Evolutionary conservation across 2,329 filamentous ascomycete genomes (phyloP), one percentile per base, ranked within the genome.

Genomic region (Neopestalotiopsis clavispora): DNA sequence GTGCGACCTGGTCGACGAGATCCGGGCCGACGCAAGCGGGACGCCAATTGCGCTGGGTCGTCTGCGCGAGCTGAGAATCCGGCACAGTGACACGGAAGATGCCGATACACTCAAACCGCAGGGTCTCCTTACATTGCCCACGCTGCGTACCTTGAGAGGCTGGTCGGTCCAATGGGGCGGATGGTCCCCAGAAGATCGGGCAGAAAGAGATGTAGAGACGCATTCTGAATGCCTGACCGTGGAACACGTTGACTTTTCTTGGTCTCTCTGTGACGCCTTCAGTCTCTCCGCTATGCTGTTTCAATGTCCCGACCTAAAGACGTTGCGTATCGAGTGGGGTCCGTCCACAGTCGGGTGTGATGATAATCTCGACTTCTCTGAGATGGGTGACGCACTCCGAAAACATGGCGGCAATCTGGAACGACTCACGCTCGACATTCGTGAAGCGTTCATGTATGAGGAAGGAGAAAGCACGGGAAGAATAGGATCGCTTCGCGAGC

Each of bases 401-500:
- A 28, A 59, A 28, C 30, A 28, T 28, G 57, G 57, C 30, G 12
- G 57, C 30, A 59, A 30, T 9, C 57, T 59, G 17, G 57, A 59
- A 34, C 14, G 23, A 23, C 20, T 59, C 6, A 34, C 7, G 23
- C 20, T 59, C 23, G 57, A 59, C 20, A 30, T 20, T 28, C 57
- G 57, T 23, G 23, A 14, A n/a, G 57, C 57, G 3, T 59, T 59
- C 17, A 30, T 30, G 23, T 59, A 59, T 23, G 57, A 59, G 57
- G 57, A 59, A 2, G 57, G 57, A n/a, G 57, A 59, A n/a, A 23
- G 2, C n/a, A 59, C 57, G 1, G n/a, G n/a, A 7, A 28, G 23
- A 13, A 59, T 59, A 30, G 57, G 57, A 59, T 59, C 57, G 30
- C 57, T 59, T 23, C 28, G 57, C 23, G 30, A 59, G 57, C 20